A percentile compares a stretch with the other conserved stretches of the same genome.
These are phyloP conservation scores for Flueggea neowawraea DNA, from an alignment of 441 rosid genomes.

Conservation along the genomic window DNA sequence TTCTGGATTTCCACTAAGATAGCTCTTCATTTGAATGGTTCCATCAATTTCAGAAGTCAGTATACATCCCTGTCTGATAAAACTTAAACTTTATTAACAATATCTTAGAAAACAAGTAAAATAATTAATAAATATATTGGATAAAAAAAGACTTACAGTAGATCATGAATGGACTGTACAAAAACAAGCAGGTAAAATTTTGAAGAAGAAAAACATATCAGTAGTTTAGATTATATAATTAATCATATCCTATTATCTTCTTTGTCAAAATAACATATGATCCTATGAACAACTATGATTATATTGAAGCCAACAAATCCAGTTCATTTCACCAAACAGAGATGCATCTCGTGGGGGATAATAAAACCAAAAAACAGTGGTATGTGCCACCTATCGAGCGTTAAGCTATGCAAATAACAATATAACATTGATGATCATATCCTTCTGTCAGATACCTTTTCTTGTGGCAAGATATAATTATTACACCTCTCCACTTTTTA, in stretches of 20 bases:
- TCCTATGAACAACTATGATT: background rate
- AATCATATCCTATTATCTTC: background rate
- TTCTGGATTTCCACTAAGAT: constrained; percentile 95
- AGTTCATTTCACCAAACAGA: background rate
- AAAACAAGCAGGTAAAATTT: background rate
- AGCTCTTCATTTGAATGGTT: constrained; percentile 99
- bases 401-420: background rate
- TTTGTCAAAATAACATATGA: background rate
- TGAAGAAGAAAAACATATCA: too few species aligned
- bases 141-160: background rate
- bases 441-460: too few species aligned
- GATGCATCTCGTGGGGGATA: background rate
- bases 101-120: background rate
- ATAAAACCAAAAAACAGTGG: background rate
- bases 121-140: background rate
- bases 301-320: background rate
- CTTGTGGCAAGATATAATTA: too few species aligned
- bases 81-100: background rate
- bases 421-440: background rate
- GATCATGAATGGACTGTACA: background rate
- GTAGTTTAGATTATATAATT: background rate
- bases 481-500: too few species aligned
- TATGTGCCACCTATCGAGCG: background rate
- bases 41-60: constrained; percentile 98
- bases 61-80: constrained; percentile 74